Base-by-base conservation (phyloP, 306 rosid species). In the Prunus fruticosa region DNA sequence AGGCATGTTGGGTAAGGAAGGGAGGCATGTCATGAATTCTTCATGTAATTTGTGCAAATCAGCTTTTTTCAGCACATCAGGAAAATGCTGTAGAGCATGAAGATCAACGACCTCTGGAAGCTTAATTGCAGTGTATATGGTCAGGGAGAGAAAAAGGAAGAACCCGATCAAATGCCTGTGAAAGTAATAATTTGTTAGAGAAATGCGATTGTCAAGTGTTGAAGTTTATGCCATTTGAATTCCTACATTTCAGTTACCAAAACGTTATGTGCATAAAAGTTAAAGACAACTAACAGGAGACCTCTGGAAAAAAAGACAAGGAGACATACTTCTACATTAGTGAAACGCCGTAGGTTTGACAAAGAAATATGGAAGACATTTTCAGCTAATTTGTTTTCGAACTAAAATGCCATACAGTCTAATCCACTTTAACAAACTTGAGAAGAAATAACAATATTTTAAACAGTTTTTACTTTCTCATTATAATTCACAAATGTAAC, bases 91-190 rank as follows among this genome's bases (percentile, higher is more conserved):
- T 13, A 95, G 83, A 46, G 85, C 80, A 67, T 87, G 88, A 75
- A 92, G 89, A 87, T 95, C 97, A 49, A 89, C 90, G 45, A 89
- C 96, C 25, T 70, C 83, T 4, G 99, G 99, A 84, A 92, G 72
- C 88, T 91, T 81, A 83, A 78, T 86, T 60, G 93, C 96, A 68
- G 99, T 95, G 89, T 88, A 95, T 85, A 95, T 75, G 79, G 99
- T 95, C 87, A 95, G 84, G 78, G 96, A 49, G 61, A 95, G 97
- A 82, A 95, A 95, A 72, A 95, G 80, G 88, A 95, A 88, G 86
- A 95, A 95, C 78, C 99, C 99, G 8, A 95, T 89, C 88, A 95
- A 88, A 88, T 95, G 99, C 91, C 99, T 95, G 86, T 81, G 88
- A 34, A 66, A 69, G 72, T 13, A 53, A 32, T 20, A 79, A 47